These are phyloP conservation scores for Colletotrichum sp. DNA, from an alignment of 2,329 filamentous ascomycete species.

Conservation along the genomic window DNA sequence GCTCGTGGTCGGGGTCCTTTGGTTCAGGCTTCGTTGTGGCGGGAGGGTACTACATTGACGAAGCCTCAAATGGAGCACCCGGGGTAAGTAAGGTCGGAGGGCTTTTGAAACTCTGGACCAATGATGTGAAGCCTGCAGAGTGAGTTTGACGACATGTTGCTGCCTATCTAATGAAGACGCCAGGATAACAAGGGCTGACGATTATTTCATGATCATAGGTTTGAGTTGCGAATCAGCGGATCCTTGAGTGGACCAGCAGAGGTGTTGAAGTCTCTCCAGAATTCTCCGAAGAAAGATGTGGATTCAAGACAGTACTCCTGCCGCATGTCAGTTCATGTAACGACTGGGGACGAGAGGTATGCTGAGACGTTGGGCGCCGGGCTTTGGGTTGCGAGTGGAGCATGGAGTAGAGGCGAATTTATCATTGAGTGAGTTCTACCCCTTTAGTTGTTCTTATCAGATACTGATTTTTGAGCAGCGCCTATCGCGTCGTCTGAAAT, in stretches of 20 bases:
- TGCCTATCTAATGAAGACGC: rapidly evolving
- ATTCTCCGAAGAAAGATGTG: conserved; percentile 32
- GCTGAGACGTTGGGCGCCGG: not conserved
- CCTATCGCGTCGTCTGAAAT: not conserved
- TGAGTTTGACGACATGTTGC: not conserved
- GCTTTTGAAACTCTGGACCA: conserved; percentile 26
- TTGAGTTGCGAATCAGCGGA: conserved; percentile 38
- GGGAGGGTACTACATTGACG: conserved; percentile 26
- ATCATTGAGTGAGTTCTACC: not conserved
- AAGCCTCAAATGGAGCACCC: rapidly evolving
- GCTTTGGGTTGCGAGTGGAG: not conserved
- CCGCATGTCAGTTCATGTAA: not conserved
- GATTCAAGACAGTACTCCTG: conserved; percentile 43
- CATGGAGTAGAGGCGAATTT: not conserved
- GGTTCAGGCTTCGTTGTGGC: conserved; percentile 52
- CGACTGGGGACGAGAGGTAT: not conserved
- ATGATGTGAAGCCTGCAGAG: not conserved
- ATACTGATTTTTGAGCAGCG: not conserved
- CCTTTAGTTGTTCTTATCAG: not conserved
- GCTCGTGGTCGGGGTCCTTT: conserved; percentile 53
- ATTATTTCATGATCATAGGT: not conserved
- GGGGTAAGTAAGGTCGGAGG: not conserved
- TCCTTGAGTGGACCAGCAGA: conserved; percentile 49
- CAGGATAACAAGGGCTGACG: not conserved
- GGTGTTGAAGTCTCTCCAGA: conserved; percentile 40